Conservation (phyloP, 805 yeast species). For the Pichia scutulata region DNA sequence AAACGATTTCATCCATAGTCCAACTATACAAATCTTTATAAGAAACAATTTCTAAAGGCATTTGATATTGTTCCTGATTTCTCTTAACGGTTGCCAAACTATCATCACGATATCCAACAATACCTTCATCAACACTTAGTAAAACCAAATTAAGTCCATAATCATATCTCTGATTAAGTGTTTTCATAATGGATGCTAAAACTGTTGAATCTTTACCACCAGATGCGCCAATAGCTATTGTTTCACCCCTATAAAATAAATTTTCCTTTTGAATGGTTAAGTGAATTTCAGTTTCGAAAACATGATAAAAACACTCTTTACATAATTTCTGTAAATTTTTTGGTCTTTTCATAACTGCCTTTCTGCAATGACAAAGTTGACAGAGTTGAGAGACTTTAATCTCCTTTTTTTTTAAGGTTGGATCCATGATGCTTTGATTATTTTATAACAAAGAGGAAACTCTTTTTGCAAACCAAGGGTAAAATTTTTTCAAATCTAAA, state of each 20-base stretch:
- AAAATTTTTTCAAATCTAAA: background rate
- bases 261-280: constrained; percentile 67
- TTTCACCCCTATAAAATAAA: constrained; percentile 74
- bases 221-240: constrained; percentile 94
- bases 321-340: constrained; percentile 86
- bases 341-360: constrained; percentile 87
- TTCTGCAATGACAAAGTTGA: constrained; percentile 74
- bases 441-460: too few relatives aligned
- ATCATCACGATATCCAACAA: constrained; percentile 94
- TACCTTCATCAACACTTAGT: constrained; percentile 92
- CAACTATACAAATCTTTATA: constrained; percentile 87
- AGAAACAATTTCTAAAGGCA: constrained; percentile 45
- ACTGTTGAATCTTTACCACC: constrained; percentile 99
- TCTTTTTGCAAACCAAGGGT: too few relatives aligned
- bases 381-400: constrained; percentile 46
- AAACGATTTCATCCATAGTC: constrained; percentile 98
- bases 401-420: constrained; percentile 4
- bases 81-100: constrained; percentile 94
- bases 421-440: background rate
- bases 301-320: constrained; percentile 80
- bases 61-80: constrained; percentile 62
- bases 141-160: constrained; percentile 83
- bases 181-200: constrained; percentile 77
- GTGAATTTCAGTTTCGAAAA: constrained; percentile 94
- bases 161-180: constrained; percentile 78